Base-by-base conservation (phyloP, 306 rosid species). In the Vachellia collinsii region DNA sequence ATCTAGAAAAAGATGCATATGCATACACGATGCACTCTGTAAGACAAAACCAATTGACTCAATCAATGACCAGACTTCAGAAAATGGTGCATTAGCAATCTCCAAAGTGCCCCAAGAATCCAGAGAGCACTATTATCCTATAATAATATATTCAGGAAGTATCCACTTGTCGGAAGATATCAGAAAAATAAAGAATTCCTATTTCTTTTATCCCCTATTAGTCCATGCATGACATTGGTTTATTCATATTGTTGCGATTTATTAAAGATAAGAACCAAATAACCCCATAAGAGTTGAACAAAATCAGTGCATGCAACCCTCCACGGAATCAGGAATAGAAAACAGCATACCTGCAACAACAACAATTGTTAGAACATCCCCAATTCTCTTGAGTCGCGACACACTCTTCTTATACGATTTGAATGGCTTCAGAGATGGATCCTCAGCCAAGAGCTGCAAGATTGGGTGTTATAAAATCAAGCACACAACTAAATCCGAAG, bases 371-470 rank as follows among this genome's bases (percentile, higher is more conserved):
- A 93, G 86, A 64, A 89, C 86, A 74, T 95, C 88, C 56, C 97
- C 97, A n/a, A 93, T 8, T 80, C 77, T 87, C 78, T 86, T 93
- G 75, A 95, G 70, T 7, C 72, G 62, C 20, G 44, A 34, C 76
- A 90, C 98, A 51, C 86, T 88, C 83, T 88, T 83, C 92, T 90
- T 93, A 73, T 91, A 89, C 1, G 98, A 95, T 85, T 91, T 93
- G 88, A 90, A 95, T 72, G 91, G 95, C 80, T 79, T 89, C 51
- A 95, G 81, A 75, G 87, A 16, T 20, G 94, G 76, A 84, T 93
- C 98, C 62, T 87, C 87, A 19, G 94, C 96, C 90, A 95, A 88
- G 63, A 95, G 93, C 98, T 95, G 93, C 89, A 56, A 84, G 39
- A 58, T 19, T 78, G 78, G 72, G 56, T 38, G 54, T 22, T 46